Base-by-base conservation (phyloP, 129 eudicot genomes). In the Erigeron canadensis region DNA sequence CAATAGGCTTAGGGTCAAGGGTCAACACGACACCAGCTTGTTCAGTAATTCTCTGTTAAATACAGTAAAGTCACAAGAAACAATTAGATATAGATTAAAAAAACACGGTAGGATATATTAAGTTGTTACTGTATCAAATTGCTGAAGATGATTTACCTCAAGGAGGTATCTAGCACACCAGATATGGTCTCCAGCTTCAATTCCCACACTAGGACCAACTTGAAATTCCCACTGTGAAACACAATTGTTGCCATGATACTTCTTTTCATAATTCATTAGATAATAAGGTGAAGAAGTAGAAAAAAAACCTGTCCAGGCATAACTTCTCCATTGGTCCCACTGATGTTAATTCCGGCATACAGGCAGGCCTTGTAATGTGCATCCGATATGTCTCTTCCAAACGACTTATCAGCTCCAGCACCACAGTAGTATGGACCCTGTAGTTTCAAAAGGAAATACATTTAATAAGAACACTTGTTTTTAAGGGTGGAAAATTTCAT, bases 331-430 rank as follows among this genome's bases (percentile, higher is more conserved):
- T 95, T 95, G 78, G 96, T 90, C 48, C 99, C 99, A 79, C 97
- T 90, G 62, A 95, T 95, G 73, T 94, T 90, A 67, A 94, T 90
- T 58, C 99, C 99, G 43, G 99, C 96, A 78, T 95, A 94, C 22
- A 94, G 85, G 84, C 99, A 94, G 37, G 99, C 99, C 89, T 94
- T 94, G 87, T 94, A 94, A 75, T 94, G 99, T 65, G 99, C 96
- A 73, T 94, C 99, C 1, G 95, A 91, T 68, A 94, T 90, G 81
- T 90, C 99, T 51, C 99, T 87, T 41, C 97, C 99, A 61, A 90
- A 94, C 4, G 99, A 88, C 87, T 90, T 94, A 64, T 94, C 99
- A 10, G 99, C 97, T 59, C 99, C 97, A 69, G 90, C 96, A 82
- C 85, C 99, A 85, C 98, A 93, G 80, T 93, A 93, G 73, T 93